Evolutionary conservation across 306 rosid genomes (phyloP), one percentile per base, ranked within the genome.

Genomic region (Betula pendula): DNA sequence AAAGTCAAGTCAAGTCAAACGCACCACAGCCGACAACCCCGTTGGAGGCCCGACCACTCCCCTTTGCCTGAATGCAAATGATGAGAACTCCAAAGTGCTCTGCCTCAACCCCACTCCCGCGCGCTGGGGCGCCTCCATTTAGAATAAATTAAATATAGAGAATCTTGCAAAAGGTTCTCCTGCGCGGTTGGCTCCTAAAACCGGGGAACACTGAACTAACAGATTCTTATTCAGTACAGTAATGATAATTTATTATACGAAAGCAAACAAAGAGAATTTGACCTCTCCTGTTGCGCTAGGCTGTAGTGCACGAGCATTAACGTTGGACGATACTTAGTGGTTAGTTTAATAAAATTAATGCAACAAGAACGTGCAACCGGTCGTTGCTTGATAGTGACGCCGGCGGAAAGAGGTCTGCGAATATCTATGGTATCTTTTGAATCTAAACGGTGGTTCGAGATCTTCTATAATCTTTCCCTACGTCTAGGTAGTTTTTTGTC

Each of bases 41-140:
- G 51, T 59, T 74, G 53, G 76, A 19, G 79, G 78, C 81, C 76
- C 25, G 24, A 49, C 82, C 84, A 84, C 77, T 68, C 3, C 19
- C 35, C 3, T 50, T 71, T 79, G 79, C 80, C 76, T 8, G 29
- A 43, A 48, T 71, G 22, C 67, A 55, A 70, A 71, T 75, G 62
- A 35, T 79, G 55, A 62, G 52, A 67, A 49, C 43, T 31, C 29
- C 49, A 31, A 20, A 35, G 51, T 75, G 73, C 43, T 29, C 16
- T 9, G 70, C 69, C 66, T 66, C 69, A 66, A 53, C 60, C 17
- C 7, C 70, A 55, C 6, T 55, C 31, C 33, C 33, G 33, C 33
- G 2, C 33, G 33, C 0, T 2, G 33, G 33, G 33, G 24, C 4
- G 73, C 22, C 50, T 65, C 74, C 78, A n/a, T 67, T 65, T 42